phyloP scores from a whole-genome alignment of 768 basidiomycete species.

The Panaeolus cyanescens region DNA sequence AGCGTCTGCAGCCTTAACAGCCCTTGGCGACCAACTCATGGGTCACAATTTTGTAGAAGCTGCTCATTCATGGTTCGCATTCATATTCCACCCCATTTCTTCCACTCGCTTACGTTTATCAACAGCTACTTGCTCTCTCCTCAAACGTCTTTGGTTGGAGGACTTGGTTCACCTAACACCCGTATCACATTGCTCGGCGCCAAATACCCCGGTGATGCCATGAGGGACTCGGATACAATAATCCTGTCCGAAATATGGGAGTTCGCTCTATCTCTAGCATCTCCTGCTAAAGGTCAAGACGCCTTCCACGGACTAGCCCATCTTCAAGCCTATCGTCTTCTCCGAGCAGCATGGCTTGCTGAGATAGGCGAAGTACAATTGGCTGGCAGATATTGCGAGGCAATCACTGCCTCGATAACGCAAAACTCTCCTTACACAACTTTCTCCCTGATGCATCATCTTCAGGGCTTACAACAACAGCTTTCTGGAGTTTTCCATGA shows the following conservation, averaged over 20 bases:
- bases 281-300: conserved; percentile 82
- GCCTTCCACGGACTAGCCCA: conserved; percentile 80
- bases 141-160: conserved; percentile 74
- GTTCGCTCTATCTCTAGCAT: conserved; percentile 81
- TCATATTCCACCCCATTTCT: not conserved
- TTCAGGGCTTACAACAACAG: conserved; percentile 79
- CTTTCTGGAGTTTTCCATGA: conserved; percentile 75
- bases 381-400: conserved; percentile 90
- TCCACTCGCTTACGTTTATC: conserved; percentile 11
- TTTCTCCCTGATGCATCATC: conserved; percentile 64
- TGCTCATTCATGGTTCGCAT: conserved; percentile 85
- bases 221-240: conserved; percentile 71
- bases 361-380: conserved; percentile 79
- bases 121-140: conserved; percentile 84
- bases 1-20: conserved; percentile 72
- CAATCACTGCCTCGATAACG: conserved; percentile 69
- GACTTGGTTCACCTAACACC: conserved; percentile 63
- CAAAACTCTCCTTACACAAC: conserved; percentile 71
- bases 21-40: conserved; percentile 82
- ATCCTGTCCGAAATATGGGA: conserved; percentile 91
- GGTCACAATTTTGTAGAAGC: conserved; percentile 77
- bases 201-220: conserved; percentile 57
- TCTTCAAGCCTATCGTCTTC: conserved; percentile 84
- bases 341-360: conserved; percentile 73
- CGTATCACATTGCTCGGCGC: conserved; percentile 78